Conservation (phyloP, 768 basidiomycete genomes). For the Collybiopsis confluens region DNA sequence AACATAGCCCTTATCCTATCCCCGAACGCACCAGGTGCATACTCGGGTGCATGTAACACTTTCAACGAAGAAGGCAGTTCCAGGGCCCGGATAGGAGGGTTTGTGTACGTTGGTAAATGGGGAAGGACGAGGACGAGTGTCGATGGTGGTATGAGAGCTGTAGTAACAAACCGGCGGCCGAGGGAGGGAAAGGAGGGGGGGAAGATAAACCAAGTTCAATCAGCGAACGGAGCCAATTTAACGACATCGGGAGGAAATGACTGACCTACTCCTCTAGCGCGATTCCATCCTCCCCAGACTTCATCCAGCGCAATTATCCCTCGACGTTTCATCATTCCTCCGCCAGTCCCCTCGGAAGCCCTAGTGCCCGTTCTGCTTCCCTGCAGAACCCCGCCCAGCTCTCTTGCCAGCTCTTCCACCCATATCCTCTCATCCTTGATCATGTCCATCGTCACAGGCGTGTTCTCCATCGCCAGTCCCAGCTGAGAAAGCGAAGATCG, state of each 20-base stretch:
- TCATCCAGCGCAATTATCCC: conserved; percentile 88
- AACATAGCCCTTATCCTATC: conserved; percentile 59
- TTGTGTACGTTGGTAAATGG: conserved; percentile 58
- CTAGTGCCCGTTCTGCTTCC: conserved; percentile 21
- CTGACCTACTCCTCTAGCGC: conserved; percentile 86
- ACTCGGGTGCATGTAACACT: conserved; percentile 83
- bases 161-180: no score
- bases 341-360: conserved; percentile 12
- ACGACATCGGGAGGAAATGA: conserved; percentile 7
- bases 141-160: conserved; percentile 82
- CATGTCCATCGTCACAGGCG: conserved; percentile 88
- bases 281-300: conserved; percentile 94
- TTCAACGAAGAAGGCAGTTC: conserved; percentile 62
- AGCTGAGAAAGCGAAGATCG: conserved; percentile 86
- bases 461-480: conserved; percentile 71
- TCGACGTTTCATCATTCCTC: conserved; percentile 72
- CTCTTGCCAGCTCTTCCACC: conserved; percentile 75
- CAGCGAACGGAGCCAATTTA: not conserved
- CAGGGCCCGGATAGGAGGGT: conserved; percentile 62
- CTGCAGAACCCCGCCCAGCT: conserved; percentile 73
- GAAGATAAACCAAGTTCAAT: no score
- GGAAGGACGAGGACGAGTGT: conserved; percentile 78
- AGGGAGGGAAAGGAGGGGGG: no score
- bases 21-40: conserved; percentile 63
- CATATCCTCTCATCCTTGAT: conserved; percentile 76